Base-by-base conservation (phyloP, 208 protist genomes). In the Leishmania lainsoni region DNA sequence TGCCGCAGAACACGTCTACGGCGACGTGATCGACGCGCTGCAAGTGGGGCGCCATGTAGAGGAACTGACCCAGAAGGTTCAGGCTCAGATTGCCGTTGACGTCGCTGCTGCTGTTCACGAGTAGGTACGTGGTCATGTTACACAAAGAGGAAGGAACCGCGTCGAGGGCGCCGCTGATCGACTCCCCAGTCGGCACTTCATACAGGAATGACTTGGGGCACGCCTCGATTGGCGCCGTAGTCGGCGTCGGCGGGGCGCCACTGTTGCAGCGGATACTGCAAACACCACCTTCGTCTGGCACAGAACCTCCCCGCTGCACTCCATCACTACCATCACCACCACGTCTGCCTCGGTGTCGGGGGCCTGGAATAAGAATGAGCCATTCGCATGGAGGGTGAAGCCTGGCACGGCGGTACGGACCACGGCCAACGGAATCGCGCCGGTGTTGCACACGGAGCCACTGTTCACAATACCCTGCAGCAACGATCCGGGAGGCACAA, bases 11-110 rank as follows among this genome's bases (percentile, higher is more conserved):
- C 75, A 94, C 91, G 75, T 93, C 78, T 49, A 94, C 89, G 58
- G 59, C 72, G 49, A 83, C 76, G 51, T 78, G 66, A 61, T 94
- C 90, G 17, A 96, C 83, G 71, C 35, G 69, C 82, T 94, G 78
- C 45, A 75, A 63, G 48, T 63, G 49, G 39, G 90, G 89, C 3
- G 92, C 87, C 26, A 82, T 69, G 84, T 94, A 96, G 61, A 85
- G 70, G 75, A 94, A 94, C 58, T 94, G 87, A 45, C 93, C 93
- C 22, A 94, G 77, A 61, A 94, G 76, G 78, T 96, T 96, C 42
- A 96, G 69, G 45, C 78, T 76, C 76, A 96, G 81, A 29, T 68
- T 74, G 58, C 85, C 85, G 8, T 63, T 66, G 22, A 71, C 78
- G 20, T 80, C 75, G 66, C 59, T 76, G 75, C 65, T 84, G 80